Conservation (phyloP, 208 protist genomes). For the Trypanosoma cruzi region DNA sequence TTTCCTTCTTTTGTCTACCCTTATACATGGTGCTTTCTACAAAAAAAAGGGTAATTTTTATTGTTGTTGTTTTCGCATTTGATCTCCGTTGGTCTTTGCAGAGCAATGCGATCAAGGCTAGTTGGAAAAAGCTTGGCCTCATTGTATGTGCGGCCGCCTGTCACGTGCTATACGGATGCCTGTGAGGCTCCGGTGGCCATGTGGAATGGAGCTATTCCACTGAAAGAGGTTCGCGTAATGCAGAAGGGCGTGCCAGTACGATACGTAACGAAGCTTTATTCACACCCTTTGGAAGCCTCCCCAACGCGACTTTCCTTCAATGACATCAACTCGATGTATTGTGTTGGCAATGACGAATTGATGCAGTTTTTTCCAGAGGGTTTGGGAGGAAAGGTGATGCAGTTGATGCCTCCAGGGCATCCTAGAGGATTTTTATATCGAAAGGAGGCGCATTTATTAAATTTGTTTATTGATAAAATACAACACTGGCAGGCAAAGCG, state of each 20-base stretch:
- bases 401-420: constrained; percentile 90
- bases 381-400: constrained; percentile 88
- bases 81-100: neutral
- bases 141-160: constrained; percentile 55
- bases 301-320: constrained; percentile 74
- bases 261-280: constrained; percentile 74
- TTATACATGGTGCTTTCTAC: neutral
- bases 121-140: constrained; percentile 53
- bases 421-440: constrained; percentile 92
- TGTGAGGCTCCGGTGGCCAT: constrained; percentile 87
- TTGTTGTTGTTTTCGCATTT: constrained; percentile 12
- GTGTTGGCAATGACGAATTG: constrained; percentile 89
- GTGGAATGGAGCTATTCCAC: constrained; percentile 86
- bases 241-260: constrained; percentile 52
- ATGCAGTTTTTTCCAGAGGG: constrained; percentile 87
- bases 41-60: neutral
- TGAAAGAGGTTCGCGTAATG: constrained; percentile 66
- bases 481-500: constrained; percentile 79
- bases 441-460: constrained; percentile 88
- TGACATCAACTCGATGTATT: constrained; percentile 92
- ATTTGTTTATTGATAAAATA: constrained; percentile 90
- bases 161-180: constrained; percentile 83
- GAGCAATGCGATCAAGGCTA: constrained; percentile 45
- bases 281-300: constrained; percentile 69
- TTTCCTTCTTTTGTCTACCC: constrained; percentile 1